Evolutionary conservation across 1,284 basidiomycete genomes (phyloP), one percentile per base, ranked within the genome.

Genomic region (Cystobasidium slooffiae): DNA sequence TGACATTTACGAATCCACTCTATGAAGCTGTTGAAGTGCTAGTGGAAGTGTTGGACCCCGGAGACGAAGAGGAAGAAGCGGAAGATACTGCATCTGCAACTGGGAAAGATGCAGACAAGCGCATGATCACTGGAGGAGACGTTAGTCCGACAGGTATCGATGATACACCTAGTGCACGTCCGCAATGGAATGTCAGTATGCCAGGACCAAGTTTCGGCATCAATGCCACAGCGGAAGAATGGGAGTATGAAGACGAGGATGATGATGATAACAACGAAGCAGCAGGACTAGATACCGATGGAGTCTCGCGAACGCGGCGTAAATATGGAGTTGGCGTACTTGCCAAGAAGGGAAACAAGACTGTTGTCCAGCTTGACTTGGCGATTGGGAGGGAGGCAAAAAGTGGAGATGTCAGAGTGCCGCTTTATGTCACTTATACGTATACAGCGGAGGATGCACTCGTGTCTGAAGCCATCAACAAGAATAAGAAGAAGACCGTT

Each of bases 11-110:
- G 43, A 98, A 97, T 82, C 95, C 95, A 2, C 84, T 97, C 20
- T 96, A 95, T 79, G 95, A 97, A 80, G 91, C 92, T 0, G 97
- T 97, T 47, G 90, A 92, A 82, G 91, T 97, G 52, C 87, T 91
- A 9, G 83, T 97, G 12, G 88, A 88, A 41, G 88, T 91, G 84
- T 88, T 72, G 84, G 88, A 80, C 20, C 80, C 65, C 1, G 69
- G 69, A 59, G 72, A 75, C 74, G 65, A 69, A 75, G 49, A 49
- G 75, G 68, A 74, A 77, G 82, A 86, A 78, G 82, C 85, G 73
- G 47, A 77, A 82, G 51, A 81, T 80, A 51, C 80, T 81, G 8
- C 79, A 79, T 8, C 47, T 3, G 6, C 14, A 16, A 6, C 2
- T 20, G 47, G 47, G 6, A 14, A 1, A 24, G 20, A 63, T 24